phyloP scores from a whole-genome alignment of 495 filamentous ascomycete species.

The Pyronema omphalodes region DNA sequence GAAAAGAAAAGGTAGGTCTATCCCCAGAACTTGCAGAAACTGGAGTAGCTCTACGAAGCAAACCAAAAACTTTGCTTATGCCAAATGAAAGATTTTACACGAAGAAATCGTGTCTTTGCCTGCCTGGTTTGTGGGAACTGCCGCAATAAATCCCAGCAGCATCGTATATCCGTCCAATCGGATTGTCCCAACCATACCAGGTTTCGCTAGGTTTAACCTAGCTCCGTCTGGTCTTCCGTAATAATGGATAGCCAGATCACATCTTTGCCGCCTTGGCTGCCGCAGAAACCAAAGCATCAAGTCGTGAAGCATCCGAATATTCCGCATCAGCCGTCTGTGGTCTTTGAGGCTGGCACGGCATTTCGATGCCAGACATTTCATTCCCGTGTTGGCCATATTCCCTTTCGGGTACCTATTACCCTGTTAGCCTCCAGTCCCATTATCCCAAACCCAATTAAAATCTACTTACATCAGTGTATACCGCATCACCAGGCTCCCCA shows the following conservation, averaged over 20 bases:
- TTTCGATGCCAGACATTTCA: conserved; percentile 1
- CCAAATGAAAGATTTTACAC: background rate
- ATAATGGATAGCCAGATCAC: conserved; percentile 3
- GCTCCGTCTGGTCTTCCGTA: background rate
- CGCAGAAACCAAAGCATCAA: conserved; percentile 17
- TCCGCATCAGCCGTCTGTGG: background rate
- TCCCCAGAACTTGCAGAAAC: conserved; percentile 3
- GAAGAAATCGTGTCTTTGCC: background rate
- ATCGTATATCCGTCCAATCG: background rate
- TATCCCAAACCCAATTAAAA: background rate
- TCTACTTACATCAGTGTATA: conserved; percentile 5
- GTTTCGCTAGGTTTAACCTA: background rate
- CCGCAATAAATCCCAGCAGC: background rate
- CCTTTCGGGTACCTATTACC: conserved; percentile 16
- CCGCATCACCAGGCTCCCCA: conserved; percentile 18
- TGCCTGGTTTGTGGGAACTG: background rate
- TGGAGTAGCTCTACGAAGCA: background rate
- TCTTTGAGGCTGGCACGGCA: conserved; percentile 3
- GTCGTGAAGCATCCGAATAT: background rate
- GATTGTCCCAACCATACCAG: no score
- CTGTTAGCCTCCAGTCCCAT: background rate
- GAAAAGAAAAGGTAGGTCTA: conserved; percentile 1
- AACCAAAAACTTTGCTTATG: background rate
- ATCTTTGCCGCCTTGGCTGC: conserved; percentile 16
- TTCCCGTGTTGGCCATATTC: background rate